Evolutionary conservation across 495 filamentous ascomycete genomes (phyloP).

Genomic region (Daldinia vernicosa): DNA sequence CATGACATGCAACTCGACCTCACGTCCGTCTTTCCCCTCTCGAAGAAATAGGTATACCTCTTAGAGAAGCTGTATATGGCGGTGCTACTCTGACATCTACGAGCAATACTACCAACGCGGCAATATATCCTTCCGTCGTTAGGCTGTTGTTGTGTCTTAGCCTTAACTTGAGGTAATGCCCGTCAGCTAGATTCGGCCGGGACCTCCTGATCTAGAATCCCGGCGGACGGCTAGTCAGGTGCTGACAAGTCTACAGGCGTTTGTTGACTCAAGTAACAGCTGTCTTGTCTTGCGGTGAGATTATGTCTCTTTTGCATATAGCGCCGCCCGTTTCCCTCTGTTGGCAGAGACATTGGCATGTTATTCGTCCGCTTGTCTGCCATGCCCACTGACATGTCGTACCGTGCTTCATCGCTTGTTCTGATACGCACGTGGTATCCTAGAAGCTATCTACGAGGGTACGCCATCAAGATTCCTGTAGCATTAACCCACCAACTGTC

Average conservation of each 20-base stretch:
- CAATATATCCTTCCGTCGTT: constrained; percentile 23
- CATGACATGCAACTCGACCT: constrained; percentile 29
- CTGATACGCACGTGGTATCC: constrained; percentile 32
- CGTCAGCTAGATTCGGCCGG: constrained; percentile 33
- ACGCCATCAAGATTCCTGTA: constrained; percentile 25
- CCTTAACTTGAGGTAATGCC: background rate
- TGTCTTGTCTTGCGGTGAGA: constrained; percentile 44
- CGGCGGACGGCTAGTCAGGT: constrained; percentile 29
- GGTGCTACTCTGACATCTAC: constrained; percentile 14
- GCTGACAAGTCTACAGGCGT: constrained; percentile 32
- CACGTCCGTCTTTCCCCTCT: constrained; percentile 3
- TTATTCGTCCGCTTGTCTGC: constrained; percentile 8
- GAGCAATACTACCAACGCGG: constrained; percentile 17
- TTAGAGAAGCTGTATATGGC: constrained; percentile 6
- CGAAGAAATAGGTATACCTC: constrained; percentile 25
- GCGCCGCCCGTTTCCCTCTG: constrained; percentile 17
- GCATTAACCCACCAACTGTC: constrained; percentile 31
- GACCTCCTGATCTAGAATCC: constrained; percentile 36
- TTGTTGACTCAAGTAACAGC: constrained; percentile 28
- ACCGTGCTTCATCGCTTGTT: constrained; percentile 14
- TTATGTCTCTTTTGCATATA: constrained; percentile 28
- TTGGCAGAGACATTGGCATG: constrained; percentile 19
- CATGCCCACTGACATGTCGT: constrained; percentile 15
- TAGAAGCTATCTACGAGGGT: constrained; percentile 12
- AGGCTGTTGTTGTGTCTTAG: constrained; percentile 21